Conservation (phyloP, 1,284 basidiomycete species). For the Tremellales sp. region DNA sequence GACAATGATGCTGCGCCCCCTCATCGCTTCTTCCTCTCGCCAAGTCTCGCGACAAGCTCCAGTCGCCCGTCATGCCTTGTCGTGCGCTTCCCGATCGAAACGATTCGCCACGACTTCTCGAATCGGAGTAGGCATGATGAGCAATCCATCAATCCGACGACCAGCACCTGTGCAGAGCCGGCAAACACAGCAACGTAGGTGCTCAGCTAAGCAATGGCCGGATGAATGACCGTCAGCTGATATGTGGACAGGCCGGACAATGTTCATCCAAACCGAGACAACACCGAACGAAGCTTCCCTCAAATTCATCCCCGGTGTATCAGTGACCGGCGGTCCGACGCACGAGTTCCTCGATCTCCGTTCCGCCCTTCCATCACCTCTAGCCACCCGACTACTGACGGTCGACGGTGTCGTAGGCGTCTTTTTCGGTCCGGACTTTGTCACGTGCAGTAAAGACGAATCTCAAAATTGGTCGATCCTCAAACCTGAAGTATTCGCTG, state of each 20-base stretch:
- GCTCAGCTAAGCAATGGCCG: background rate
- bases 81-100: constrained; percentile 6
- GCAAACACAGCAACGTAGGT: background rate
- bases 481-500: constrained; percentile 98
- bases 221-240: too few relatives aligned
- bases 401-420: constrained; percentile 83
- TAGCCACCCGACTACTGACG: constrained; percentile 88
- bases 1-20: constrained; percentile 16
- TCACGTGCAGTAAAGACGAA: constrained; percentile 89
- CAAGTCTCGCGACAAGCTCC: constrained; percentile 2
- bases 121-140: constrained; percentile 17
- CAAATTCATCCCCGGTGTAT: constrained; percentile 92
- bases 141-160: background rate
- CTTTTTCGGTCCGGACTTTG: constrained; percentile 97
- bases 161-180: background rate
- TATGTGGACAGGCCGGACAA: constrained; percentile 70
- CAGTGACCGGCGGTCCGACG: constrained; percentile 71
- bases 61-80: background rate
- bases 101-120: constrained; percentile 14
- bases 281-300: constrained; percentile 97
- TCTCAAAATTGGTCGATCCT: constrained; percentile 82
- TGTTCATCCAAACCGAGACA: constrained; percentile 96
- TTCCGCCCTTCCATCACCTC: constrained; percentile 75
- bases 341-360: constrained; percentile 92
- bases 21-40: constrained; percentile 33